Conservation (phyloP, 768 basidiomycete genomes). For the Cystobasidium tubakii region DNA sequence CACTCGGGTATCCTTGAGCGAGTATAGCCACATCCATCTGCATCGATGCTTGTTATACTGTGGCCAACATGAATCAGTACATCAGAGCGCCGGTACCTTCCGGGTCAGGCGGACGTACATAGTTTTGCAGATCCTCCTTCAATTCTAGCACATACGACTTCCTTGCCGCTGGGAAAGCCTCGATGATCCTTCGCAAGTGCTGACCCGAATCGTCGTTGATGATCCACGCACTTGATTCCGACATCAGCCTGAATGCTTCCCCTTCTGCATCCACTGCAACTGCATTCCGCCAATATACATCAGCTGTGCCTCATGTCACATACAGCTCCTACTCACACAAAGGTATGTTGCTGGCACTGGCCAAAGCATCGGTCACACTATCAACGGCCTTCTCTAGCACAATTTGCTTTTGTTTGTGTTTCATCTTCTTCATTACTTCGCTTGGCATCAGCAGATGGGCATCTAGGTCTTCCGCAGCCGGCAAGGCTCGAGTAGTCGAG, state of each 20-base stretch:
- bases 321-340: not conserved
- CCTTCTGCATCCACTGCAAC: constrained; percentile 29
- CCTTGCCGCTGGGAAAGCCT: constrained; percentile 4
- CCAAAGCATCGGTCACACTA: constrained; percentile 20
- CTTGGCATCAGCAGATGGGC: constrained; percentile 25
- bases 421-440: constrained; percentile 27
- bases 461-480: constrained; percentile 3
- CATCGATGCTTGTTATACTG: constrained; percentile 25
- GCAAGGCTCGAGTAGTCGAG: constrained; percentile 9
- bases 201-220: constrained; percentile 2
- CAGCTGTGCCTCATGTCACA: not conserved
- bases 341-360: not conserved
- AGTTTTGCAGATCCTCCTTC: constrained; percentile 9
- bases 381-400: constrained; percentile 31
- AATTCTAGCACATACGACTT: constrained; percentile 24
- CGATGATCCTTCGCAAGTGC: constrained; percentile 8
- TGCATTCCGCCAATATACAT: not conserved
- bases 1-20: constrained; percentile 20
- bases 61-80: no score
- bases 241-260: constrained; percentile 18
- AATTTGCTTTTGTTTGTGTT: constrained; percentile 31
- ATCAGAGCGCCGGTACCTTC: not conserved
- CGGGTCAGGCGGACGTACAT: not conserved
- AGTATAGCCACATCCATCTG: constrained; percentile 33
- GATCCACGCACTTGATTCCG: constrained; percentile 28